These are phyloP conservation scores for Passalora sequoiae DNA, from an alignment of 2,329 filamentous ascomycete species.

Conservation along the genomic window DNA sequence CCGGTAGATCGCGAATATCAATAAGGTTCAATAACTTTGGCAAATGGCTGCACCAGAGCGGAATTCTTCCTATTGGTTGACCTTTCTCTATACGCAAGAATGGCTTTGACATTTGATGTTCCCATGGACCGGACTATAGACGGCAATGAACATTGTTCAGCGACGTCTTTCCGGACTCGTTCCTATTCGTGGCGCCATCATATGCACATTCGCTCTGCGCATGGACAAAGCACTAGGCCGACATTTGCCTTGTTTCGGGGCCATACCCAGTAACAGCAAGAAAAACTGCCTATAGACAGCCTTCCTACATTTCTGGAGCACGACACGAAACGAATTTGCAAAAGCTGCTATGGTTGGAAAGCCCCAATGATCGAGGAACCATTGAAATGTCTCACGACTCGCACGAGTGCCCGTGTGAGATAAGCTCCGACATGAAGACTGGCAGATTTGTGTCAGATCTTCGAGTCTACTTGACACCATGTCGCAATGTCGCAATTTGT, in stretches of 20 bases:
- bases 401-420: too few relatives aligned
- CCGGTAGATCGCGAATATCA: neutral
- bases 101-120: neutral
- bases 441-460: too few relatives aligned
- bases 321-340: too few relatives aligned
- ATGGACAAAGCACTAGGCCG: neutral
- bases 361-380: too few relatives aligned
- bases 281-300: too few relatives aligned
- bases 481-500: too few relatives aligned
- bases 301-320: too few relatives aligned
- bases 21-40: neutral
- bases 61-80: neutral
- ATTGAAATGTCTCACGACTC: too few relatives aligned
- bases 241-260: slow-evolving; percentile 1
- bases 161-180: neutral
- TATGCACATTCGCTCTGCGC: neutral
- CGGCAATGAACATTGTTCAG: neutral
- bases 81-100: neutral
- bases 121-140: neutral
- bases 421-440: too few relatives aligned
- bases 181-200: neutral
- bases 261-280: too few relatives aligned
- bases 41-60: neutral
- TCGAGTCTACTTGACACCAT: too few relatives aligned
- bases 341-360: too few relatives aligned